Conservation (phyloP, 2,329 filamentous ascomycete genomes). For the Xylariaceae sp. region DNA sequence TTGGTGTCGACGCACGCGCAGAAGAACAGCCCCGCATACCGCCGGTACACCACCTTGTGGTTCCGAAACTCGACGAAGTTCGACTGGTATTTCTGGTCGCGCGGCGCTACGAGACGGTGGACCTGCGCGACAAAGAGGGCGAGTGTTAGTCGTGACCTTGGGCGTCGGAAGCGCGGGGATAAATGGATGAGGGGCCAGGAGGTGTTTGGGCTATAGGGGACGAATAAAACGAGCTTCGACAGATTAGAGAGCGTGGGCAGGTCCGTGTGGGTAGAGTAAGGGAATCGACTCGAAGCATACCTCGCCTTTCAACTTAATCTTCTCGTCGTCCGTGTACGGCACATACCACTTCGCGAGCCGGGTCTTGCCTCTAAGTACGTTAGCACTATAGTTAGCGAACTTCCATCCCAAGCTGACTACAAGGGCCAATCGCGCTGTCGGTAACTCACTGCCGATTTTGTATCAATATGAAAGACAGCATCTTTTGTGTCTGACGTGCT, state of each 20-base stretch:
- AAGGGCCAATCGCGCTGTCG: neutral
- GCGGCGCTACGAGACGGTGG: conserved; percentile 94
- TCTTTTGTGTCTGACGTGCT: conserved; percentile 34
- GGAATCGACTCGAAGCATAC: too few species aligned
- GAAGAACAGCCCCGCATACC: conserved; percentile 98
- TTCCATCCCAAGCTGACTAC: neutral
- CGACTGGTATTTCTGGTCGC: conserved; percentile 99
- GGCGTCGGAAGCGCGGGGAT: neutral
- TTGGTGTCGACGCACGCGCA: conserved; percentile 99
- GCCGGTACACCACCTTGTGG: conserved; percentile 96
- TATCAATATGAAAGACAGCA: conserved; percentile 51
- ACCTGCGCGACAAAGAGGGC: conserved; percentile 59
- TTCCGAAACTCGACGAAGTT: conserved; percentile 98
- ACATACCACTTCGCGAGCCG: conserved; percentile 99
- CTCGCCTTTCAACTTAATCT: conserved; percentile 98
- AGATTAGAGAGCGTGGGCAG: conserved; percentile 10
- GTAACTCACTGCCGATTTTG: conserved; percentile 49
- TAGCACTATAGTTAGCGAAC: conserved; percentile 9
- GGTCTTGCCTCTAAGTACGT: conserved; percentile 77
- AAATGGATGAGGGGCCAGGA: conserved; percentile 10
- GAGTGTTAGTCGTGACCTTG: neutral
- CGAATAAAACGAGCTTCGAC: too few species aligned
- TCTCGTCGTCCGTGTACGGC: conserved; percentile 97
- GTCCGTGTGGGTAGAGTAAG: too few species aligned
- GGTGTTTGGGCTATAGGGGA: too few species aligned